These are phyloP conservation scores for Pouteria glomerata DNA, from an alignment of 148 eudicot genomes.

Conservation along the genomic window DNA sequence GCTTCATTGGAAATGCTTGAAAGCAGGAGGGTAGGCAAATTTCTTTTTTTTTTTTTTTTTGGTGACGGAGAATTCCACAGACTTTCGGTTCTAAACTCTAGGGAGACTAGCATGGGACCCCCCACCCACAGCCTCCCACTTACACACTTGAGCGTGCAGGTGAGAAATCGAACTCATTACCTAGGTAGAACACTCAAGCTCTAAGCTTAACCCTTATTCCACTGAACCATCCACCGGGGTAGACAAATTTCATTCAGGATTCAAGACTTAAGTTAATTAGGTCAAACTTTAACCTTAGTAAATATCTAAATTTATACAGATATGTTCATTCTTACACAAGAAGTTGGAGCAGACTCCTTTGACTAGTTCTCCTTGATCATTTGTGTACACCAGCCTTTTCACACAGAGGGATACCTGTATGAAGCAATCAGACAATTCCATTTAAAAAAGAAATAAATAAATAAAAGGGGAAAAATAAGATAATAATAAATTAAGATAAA, in stretches of 20 bases:
- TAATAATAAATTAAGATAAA: background rate
- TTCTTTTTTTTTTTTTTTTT: no score
- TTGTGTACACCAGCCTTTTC: conserved; percentile 92
- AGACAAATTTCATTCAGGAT: background rate
- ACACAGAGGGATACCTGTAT: conserved; percentile 94
- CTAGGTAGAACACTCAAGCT: no score
- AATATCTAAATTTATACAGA: background rate
- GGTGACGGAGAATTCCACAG: no score
- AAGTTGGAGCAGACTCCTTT: conserved; percentile 99
- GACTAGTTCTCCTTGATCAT: conserved; percentile 81
- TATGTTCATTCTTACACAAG: conserved; percentile 61
- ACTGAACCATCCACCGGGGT: no score
- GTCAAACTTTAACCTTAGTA: background rate
- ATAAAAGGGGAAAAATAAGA: background rate
- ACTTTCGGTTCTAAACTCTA: no score
- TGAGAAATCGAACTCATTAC: no score
- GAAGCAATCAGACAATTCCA: conserved; percentile 7
- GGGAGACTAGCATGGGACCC: no score
- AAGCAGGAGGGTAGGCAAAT: background rate
- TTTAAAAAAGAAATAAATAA: background rate
- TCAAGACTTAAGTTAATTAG: no score
- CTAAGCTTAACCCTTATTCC: no score
- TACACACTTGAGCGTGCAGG: no score
- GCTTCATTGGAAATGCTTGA: background rate
- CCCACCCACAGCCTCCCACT: no score